A percentile compares a stretch with the other conserved stretches of the same genome.
Evolutionary conservation across 192 early-diverging fungal species (phyloP).

Genomic region (Cladochytrium replicatum): DNA sequence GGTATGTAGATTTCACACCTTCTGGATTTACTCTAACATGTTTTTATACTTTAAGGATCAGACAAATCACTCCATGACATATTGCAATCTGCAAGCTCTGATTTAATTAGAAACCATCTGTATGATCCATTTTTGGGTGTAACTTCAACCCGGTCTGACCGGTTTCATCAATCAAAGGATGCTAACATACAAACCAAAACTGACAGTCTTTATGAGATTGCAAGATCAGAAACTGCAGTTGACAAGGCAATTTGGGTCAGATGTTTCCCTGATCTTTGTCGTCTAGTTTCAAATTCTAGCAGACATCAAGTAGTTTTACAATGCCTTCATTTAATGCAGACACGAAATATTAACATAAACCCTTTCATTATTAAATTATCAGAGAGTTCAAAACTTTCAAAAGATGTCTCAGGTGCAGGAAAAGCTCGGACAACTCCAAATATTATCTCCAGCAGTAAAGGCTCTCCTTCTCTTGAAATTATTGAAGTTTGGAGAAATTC

Average conservation of each 20-base stretch:
- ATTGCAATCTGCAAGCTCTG: neutral
- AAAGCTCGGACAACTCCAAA: neutral
- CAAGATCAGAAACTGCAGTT: slow-evolving; percentile 40
- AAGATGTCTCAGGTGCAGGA: neutral
- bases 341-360: slow-evolving; percentile 53
- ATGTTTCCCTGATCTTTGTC: slow-evolving; percentile 55
- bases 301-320: slow-evolving; percentile 33
- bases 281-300: slow-evolving; percentile 44
- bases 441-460: neutral
- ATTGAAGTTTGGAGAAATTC: slow-evolving; percentile 68
- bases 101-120: neutral
- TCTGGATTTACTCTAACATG: too few relatives aligned
- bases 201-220: slow-evolving; percentile 48
- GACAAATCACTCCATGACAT: too few relatives aligned
- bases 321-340: slow-evolving; percentile 47
- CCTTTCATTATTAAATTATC: slow-evolving; percentile 44
- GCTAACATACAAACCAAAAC: slow-evolving; percentile 41
- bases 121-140: neutral
- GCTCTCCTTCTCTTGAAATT: slow-evolving; percentile 35
- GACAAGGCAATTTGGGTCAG: slow-evolving; percentile 59
- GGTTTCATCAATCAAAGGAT: too few relatives aligned
- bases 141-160: too few relatives aligned
- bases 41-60: too few relatives aligned
- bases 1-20: too few relatives aligned
- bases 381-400: slow-evolving; percentile 23